Percentiles rank a stretch among this genome's conserved stretches.
phyloP scores from a whole-genome alignment of 768 basidiomycete species.

The Tulasnella sp. region DNA sequence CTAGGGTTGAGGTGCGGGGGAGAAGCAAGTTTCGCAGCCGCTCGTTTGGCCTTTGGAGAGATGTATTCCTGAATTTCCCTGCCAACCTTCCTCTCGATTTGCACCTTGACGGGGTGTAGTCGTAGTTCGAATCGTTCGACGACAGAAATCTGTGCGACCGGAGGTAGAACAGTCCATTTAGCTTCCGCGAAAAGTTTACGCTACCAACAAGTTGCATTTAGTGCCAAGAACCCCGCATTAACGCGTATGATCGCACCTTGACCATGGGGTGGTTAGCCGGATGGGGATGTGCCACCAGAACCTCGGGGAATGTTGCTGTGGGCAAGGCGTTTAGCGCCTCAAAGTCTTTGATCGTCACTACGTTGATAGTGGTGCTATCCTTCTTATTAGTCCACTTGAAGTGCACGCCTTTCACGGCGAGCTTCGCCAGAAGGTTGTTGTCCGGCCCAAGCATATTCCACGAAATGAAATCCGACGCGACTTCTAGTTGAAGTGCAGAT shows the following conservation, averaged over 20 bases:
- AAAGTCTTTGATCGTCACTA: slow-evolving; percentile 60
- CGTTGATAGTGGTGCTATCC: slow-evolving; percentile 76
- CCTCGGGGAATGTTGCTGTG: slow-evolving; percentile 76
- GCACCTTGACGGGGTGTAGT: slow-evolving; percentile 75
- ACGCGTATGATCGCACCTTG: slow-evolving; percentile 36
- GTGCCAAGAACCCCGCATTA: not conserved
- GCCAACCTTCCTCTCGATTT: slow-evolving; percentile 74
- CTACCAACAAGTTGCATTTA: slow-evolving; percentile 28
- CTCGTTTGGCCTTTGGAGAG: slow-evolving; percentile 48
- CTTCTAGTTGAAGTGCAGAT: slow-evolving; percentile 57
- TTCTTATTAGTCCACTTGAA: slow-evolving; percentile 77
- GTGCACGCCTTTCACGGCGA: slow-evolving; percentile 65
- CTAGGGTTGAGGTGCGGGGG: not conserved
- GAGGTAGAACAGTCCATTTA: slow-evolving; percentile 72
- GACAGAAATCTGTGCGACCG: slow-evolving; percentile 87
- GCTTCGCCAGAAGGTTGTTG: slow-evolving; percentile 64
- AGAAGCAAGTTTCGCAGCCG: slow-evolving; percentile 14
- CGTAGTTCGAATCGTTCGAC: slow-evolving; percentile 70
- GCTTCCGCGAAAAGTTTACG: slow-evolving; percentile 60
- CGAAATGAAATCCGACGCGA: slow-evolving; percentile 73
- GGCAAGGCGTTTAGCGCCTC: slow-evolving; percentile 78
- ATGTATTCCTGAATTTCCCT: slow-evolving; percentile 77
- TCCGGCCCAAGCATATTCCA: slow-evolving; percentile 81
- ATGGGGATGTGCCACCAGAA: slow-evolving; percentile 41
- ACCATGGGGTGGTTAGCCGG: slow-evolving; percentile 54